Evolutionary conservation across 2,329 filamentous ascomycete species (phyloP), one percentile per base, ranked within the genome.

Genomic region (Curvularia sp.): DNA sequence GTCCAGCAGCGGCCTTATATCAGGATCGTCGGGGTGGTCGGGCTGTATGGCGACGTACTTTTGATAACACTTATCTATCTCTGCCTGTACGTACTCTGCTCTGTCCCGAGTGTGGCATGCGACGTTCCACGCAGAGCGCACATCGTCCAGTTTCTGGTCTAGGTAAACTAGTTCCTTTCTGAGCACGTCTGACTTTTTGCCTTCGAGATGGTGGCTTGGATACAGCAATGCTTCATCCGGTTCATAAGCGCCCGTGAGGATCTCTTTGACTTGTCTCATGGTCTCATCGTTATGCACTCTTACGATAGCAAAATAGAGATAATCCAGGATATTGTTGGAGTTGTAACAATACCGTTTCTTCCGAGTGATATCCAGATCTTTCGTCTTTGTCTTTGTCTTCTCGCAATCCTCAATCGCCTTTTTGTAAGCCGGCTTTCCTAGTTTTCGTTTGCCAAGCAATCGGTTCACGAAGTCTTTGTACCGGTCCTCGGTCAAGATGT

Each of bases 271-370:
- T 1, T 59, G 51, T 0, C 54, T 48, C 8, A 75, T 59, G 0
- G 75, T 75, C 15, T 71, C 65, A 0, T 69, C 58, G n/a, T 79
- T 73, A 22, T 77, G 77, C 1, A 55, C 73, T 12, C 81, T 72
- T 0, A 86, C 83, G 1, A 87, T 77, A 0, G 73, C 61, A 18
- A 87, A 89, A 61, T 85, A 87, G 7, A 92, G 77, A 38, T 82
- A 80, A 67, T 92, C 89, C 5, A 89, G 80, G 3, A 91, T 84
- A 55, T 90, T 85, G 1, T 68, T 48, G 1, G 30, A 13, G 0
- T 75, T 72, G 30, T 62, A 35, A 10, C 33, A 57, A 31, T 65
- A 72, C 0, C 72, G 64, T 18, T 72, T 56, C 9, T 62, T 62
- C 64, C 64, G 54, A 6, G 33, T n/a, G 18, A 54, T 63, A 48